Conservation (phyloP, 2,329 filamentous ascomycete species). For the Thelonectria olida region DNA sequence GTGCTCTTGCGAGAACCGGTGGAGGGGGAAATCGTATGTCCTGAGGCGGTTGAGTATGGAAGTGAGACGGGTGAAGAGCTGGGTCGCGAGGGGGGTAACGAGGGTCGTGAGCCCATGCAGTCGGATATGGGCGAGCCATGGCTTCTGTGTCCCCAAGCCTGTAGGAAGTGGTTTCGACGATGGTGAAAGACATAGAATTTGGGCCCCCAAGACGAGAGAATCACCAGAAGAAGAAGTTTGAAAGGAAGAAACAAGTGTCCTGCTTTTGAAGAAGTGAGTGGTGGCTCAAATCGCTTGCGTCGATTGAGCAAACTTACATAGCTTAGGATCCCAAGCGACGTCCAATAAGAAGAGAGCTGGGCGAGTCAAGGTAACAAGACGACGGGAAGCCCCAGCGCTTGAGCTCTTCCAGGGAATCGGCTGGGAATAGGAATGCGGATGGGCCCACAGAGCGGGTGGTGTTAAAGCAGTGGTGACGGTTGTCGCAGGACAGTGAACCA, state of each 20-base stretch:
- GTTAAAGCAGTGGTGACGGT: conserved; percentile 25
- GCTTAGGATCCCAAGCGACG: conserved; percentile 23
- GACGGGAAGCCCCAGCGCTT: conserved; percentile 31
- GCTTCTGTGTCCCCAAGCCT: conserved; percentile 28
- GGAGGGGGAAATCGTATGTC: conserved; percentile 39
- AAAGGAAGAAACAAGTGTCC: conserved; percentile 24
- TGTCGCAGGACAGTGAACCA: conserved; percentile 22
- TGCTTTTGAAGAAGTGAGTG: conserved; percentile 28
- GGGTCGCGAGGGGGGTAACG: conserved; percentile 27
- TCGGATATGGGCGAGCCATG: conserved; percentile 38
- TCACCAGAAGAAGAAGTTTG: conserved; percentile 24
- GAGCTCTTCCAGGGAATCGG: conserved; percentile 36
- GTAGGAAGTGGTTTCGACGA: conserved; percentile 29
- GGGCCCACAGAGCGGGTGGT: conserved; percentile 34
- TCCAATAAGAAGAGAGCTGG: conserved; percentile 32
- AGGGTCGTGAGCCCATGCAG: conserved; percentile 32
- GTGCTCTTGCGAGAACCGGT: conserved; percentile 33
- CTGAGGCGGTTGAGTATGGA: conserved; percentile 40
- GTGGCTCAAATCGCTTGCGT: conserved; percentile 35
- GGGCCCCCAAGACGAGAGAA: conserved; percentile 17
- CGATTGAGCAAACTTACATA: conserved; percentile 38
- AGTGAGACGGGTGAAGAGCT: conserved; percentile 36
- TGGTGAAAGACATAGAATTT: conserved; percentile 33
- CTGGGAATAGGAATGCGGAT: conserved; percentile 38
- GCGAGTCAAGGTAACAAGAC: conserved; percentile 28